Conservation (phyloP, 2,329 filamentous ascomycete species). For the Exophiala alcalophila region DNA sequence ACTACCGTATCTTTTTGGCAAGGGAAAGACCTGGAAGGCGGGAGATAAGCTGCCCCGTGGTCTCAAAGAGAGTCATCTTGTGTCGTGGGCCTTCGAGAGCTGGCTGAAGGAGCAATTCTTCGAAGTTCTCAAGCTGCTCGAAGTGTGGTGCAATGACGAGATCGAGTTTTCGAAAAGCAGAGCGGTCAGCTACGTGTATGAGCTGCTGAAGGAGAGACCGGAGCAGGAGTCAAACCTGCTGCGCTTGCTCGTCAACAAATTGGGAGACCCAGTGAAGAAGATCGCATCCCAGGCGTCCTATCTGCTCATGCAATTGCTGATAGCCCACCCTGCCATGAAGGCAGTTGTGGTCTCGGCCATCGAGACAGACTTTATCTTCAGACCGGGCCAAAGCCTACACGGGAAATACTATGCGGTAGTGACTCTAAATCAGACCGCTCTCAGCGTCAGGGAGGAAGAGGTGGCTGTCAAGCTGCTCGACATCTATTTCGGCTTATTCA, state of each 20-base stretch:
- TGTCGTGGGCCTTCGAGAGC: slow-evolving; percentile 89
- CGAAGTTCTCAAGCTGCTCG: slow-evolving; percentile 84
- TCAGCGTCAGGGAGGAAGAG: slow-evolving; percentile 77
- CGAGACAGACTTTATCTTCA: slow-evolving; percentile 82
- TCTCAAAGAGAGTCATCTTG: slow-evolving; percentile 71
- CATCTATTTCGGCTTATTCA: slow-evolving; percentile 90
- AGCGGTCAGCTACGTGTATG: slow-evolving; percentile 86
- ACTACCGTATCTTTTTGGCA: slow-evolving; percentile 59
- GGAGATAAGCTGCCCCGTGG: slow-evolving; percentile 70
- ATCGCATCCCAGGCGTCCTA: slow-evolving; percentile 92
- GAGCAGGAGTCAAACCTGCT: slow-evolving; percentile 95
- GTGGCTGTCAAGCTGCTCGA: slow-evolving; percentile 77
- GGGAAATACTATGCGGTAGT: slow-evolving; percentile 96
- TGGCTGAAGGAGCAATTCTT: slow-evolving; percentile 95
- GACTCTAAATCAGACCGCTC: slow-evolving; percentile 92
- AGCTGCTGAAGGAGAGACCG: slow-evolving; percentile 88
- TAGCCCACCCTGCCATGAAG: slow-evolving; percentile 91
- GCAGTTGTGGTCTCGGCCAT: slow-evolving; percentile 77
- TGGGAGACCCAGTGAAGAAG: slow-evolving; percentile 92
- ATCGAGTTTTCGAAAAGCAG: slow-evolving; percentile 87
- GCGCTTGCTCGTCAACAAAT: slow-evolving; percentile 88
- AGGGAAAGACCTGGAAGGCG: slow-evolving; percentile 59
- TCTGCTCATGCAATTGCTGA: slow-evolving; percentile 85
- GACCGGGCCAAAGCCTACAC: slow-evolving; percentile 79
- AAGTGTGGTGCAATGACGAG: slow-evolving; percentile 91